Evolutionary conservation across 2,329 filamentous ascomycete genomes (phyloP).

Genomic region (Periconia macrospinosa): DNA sequence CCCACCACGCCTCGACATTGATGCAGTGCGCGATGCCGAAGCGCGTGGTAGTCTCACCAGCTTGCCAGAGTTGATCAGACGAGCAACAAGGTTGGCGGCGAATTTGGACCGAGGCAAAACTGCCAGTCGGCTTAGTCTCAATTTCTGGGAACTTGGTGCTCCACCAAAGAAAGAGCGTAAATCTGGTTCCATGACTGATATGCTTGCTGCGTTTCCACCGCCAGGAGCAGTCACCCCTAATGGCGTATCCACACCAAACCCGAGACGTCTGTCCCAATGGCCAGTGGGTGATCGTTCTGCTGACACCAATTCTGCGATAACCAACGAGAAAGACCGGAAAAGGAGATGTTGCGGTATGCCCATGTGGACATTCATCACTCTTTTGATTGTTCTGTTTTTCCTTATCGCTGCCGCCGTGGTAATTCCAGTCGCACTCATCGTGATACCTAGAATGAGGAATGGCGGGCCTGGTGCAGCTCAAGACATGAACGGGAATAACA

Average conservation of each 20-base stretch:
- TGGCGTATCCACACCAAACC: slow-evolving; percentile 18
- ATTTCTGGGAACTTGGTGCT: slow-evolving; percentile 48
- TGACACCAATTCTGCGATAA: slow-evolving; percentile 20
- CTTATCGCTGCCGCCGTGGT: slow-evolving; percentile 80
- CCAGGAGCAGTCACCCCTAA: slow-evolving; percentile 57
- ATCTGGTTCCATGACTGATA: slow-evolving; percentile 63
- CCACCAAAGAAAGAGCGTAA: slow-evolving; percentile 41
- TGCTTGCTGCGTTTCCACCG: slow-evolving; percentile 66
- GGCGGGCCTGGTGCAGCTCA: slow-evolving; percentile 18
- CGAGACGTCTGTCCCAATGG: slow-evolving; percentile 29
- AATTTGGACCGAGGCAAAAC: slow-evolving; percentile 83
- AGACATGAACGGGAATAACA: slow-evolving; percentile 17
- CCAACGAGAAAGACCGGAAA: slow-evolving; percentile 39
- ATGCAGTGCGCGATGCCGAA: slow-evolving; percentile 79
- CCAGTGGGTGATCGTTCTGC: slow-evolving; percentile 21
- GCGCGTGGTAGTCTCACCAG: slow-evolving; percentile 88
- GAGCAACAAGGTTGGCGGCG: slow-evolving; percentile 82
- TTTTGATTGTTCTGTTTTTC: slow-evolving; percentile 66
- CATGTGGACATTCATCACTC: slow-evolving; percentile 72
- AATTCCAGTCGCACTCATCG: slow-evolving; percentile 70
- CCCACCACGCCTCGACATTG: slow-evolving; percentile 78
- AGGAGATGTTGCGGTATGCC: slow-evolving; percentile 84
- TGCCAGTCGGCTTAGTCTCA: slow-evolving; percentile 59
- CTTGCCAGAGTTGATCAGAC: slow-evolving; percentile 83
- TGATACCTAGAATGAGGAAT: slow-evolving; percentile 55